Percentiles rank a stretch among this genome's conserved stretches.
These are phyloP conservation scores for Acanthamoeba royreba DNA, from an alignment of 208 protist genomes.

Conservation along the genomic window DNA sequence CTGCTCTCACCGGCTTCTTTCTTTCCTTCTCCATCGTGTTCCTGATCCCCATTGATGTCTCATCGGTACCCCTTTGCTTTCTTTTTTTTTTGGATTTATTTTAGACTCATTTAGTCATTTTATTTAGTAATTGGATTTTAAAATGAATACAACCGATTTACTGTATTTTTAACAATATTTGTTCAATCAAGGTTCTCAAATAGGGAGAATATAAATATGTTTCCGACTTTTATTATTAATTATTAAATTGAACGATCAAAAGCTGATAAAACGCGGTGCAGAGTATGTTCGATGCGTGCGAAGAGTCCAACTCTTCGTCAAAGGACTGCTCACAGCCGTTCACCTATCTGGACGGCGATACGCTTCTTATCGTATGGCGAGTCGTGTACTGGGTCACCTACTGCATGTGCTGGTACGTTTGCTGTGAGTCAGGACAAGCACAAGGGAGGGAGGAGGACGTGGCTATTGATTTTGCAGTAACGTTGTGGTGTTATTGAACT, in stretches of 20 bases:
- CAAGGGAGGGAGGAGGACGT: too few species aligned
- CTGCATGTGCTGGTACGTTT: constrained; percentile 35
- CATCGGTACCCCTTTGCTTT: background rate
- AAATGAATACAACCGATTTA: too few species aligned
- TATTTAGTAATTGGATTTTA: too few species aligned
- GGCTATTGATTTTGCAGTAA: too few species aligned
- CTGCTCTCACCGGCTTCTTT: background rate
- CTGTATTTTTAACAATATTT: too few species aligned
- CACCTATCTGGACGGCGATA: background rate
- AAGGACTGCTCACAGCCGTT: background rate
- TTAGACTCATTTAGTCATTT: background rate
- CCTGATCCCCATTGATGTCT: constrained; percentile 35
- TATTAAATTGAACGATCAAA: too few species aligned
- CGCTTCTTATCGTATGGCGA: background rate
- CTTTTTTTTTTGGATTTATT: too few species aligned
- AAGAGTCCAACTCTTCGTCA: background rate
- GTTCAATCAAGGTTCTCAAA: too few species aligned
- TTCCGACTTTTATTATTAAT: too few species aligned
- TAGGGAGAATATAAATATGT: too few species aligned
- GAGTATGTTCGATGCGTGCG: constrained; percentile 2
- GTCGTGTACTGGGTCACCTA: constrained; percentile 35
- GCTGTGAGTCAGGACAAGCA: too few species aligned
- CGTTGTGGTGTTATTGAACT: too few species aligned
- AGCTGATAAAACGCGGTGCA: background rate
- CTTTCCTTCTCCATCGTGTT: constrained; percentile 31